Evolutionary conservation across 2,329 filamentous ascomycete genomes (phyloP), one percentile per base, ranked within the genome.

Genomic region (Penicillium janthinellum): DNA sequence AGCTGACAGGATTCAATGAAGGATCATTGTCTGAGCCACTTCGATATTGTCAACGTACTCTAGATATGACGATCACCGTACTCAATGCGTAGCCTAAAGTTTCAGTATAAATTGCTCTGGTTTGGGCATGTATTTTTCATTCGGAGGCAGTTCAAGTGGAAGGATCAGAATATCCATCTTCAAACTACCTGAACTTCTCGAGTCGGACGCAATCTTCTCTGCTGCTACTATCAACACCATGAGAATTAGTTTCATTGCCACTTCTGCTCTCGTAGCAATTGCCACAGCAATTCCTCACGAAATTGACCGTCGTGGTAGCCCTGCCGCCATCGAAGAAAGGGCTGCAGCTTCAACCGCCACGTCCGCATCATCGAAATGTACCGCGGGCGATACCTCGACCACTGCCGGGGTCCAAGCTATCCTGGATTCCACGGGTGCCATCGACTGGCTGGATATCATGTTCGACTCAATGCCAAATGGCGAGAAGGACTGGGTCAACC

Each of bases 401-500:
- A 48, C 44, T 17, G 44, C 14, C n/a, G 44, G 44, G 4, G 44
- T 34, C 15, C 44, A 48, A 31, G 44, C 44, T 31, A 31, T 48
- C 8, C n/a, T 48, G 25, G 25, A 48, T 8, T 48, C 44, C 25
- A 48, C 25, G 2, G 44, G 44, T 6, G 44, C 44, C 6, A 48
- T 48, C 8, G 44, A 48, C 25, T 48, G 44, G 44, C 17, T 48
- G 25, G 44, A 48, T 10, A 48, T 48, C 4, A 48, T 48, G 44
- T 48, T 48, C 1, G 8, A 34, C 15, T 5, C 10, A 4, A 34
- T 48, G 44, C 44, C 44, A 11, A 34, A 48, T n/a, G 44, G 44
- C 6, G 44, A 48, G 7, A 48, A 28, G 14, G 42, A 55, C 22
- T 55, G 53, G 53, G 53, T 55, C 41, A 55, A 55, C 34, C 38